phyloP scores from a whole-genome alignment of 148 eudicot species.

The Rhododendron ferrugineum region DNA sequence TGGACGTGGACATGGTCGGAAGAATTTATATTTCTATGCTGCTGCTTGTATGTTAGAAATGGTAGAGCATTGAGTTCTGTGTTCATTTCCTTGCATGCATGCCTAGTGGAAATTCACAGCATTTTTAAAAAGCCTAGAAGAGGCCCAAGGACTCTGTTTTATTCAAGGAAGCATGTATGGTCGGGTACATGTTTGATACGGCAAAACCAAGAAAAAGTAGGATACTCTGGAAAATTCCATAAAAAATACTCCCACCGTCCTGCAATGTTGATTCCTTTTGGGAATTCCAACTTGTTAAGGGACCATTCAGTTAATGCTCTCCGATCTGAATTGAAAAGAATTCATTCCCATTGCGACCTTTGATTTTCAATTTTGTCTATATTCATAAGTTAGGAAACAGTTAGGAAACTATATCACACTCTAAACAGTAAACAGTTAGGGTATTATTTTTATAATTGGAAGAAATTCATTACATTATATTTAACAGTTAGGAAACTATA shows the following conservation, averaged over 20 bases:
- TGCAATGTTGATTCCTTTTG: background rate
- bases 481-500: background rate
- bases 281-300: background rate
- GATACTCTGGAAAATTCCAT: background rate
- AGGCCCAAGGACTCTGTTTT: background rate
- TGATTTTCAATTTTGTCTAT: background rate
- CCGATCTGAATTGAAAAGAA: background rate
- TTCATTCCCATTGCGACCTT: background rate
- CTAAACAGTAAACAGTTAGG: background rate
- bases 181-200: background rate
- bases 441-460: background rate
- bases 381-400: background rate
- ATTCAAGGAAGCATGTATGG: background rate
- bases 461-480: background rate
- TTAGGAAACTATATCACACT: too few species aligned
- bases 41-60: background rate
- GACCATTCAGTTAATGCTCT: background rate
- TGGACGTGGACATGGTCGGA: background rate
- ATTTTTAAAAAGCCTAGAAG: background rate
- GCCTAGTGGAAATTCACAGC: background rate
- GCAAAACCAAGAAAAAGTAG: background rate
- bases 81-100: background rate
- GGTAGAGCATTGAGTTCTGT: background rate
- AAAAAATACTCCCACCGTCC: background rate
- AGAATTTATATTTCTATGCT: background rate